Conservation (phyloP, 1,284 basidiomycete genomes). For the Schizophyllum commune region DNA sequence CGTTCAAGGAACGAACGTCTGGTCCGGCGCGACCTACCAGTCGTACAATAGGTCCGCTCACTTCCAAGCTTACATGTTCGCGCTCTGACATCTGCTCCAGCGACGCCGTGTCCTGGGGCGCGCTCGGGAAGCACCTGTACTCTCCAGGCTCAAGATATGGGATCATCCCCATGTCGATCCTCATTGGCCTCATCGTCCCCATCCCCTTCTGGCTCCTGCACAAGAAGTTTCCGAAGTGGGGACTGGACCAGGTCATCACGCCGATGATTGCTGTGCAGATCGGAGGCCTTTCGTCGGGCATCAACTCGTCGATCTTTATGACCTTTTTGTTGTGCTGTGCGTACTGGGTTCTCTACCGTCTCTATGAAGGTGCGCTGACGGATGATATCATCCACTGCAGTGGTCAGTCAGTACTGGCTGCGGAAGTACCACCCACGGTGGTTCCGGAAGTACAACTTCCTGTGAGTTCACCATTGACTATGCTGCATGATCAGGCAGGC, state of each 20-base stretch:
- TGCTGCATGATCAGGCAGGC: not conserved
- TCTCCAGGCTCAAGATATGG: conserved; percentile 37
- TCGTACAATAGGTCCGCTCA: conserved; percentile 5
- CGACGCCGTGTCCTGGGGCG: conserved; percentile 53
- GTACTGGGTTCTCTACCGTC: conserved; percentile 11
- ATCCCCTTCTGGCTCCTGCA: conserved; percentile 48
- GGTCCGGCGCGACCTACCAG: conserved; percentile 23
- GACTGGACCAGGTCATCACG: conserved; percentile 40
- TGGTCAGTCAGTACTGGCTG: conserved; percentile 17
- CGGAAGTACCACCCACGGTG: conserved; percentile 31
- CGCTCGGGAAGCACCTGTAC: conserved; percentile 45
- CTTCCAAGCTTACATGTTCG: not conserved
- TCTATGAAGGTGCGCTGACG: not conserved
- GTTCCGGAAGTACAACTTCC: conserved; percentile 57
- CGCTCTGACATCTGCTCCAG: conserved; percentile 20
- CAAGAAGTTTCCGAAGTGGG: conserved; percentile 36
- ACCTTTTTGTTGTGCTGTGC: conserved; percentile 38
- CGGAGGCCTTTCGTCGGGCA: conserved; percentile 33
- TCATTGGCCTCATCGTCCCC: conserved; percentile 43
- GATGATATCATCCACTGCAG: not conserved
- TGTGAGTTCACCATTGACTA: too few relatives aligned
- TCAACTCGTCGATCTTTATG: conserved; percentile 47
- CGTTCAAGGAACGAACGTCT: conserved; percentile 37
- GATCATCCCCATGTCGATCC: conserved; percentile 44
- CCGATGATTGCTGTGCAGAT: conserved; percentile 35